phyloP scores from a whole-genome alignment of 2,329 filamentous ascomycete species.

The Lanzia echinophila region DNA sequence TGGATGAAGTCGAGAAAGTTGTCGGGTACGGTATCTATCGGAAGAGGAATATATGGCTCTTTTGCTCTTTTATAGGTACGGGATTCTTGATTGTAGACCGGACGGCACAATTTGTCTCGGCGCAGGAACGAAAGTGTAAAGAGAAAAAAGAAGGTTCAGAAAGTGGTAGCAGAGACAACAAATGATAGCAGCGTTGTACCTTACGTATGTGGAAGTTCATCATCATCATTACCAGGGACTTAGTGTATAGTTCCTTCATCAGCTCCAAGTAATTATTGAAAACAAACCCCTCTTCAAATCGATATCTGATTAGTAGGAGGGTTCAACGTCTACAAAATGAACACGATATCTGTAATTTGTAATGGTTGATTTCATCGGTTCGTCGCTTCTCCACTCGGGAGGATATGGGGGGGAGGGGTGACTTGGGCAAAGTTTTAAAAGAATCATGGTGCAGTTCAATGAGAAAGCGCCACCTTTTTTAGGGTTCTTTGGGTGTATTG shows the following conservation, averaged over 20 bases:
- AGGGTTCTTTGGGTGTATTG: neutral
- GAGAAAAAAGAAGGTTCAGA: neutral
- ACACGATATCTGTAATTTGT: neutral
- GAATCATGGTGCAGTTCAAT: neutral
- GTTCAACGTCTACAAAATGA: neutral
- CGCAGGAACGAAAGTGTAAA: constrained; percentile 1
- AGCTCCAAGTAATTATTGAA: neutral
- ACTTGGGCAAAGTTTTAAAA: neutral
- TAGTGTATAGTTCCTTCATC: neutral
- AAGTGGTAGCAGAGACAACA: constrained; percentile 1
- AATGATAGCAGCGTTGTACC: constrained; percentile 3
- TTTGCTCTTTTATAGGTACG: neutral
- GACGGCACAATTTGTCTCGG: neutral
- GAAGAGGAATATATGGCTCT: neutral
- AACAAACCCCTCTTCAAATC: neutral
- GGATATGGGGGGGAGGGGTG: no score
- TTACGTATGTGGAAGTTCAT: constrained; percentile 3
- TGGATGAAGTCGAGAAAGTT: no score
- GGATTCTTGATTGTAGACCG: neutral
- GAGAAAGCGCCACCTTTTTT: neutral
- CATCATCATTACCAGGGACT: neutral
- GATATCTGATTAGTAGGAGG: neutral
- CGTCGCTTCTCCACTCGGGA: neutral
- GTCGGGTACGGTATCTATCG: no score
- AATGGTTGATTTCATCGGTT: neutral